These are phyloP conservation scores for Pseudofabraea citricarpa DNA, from an alignment of 2,329 filamentous ascomycete species.

Conservation along the genomic window DNA sequence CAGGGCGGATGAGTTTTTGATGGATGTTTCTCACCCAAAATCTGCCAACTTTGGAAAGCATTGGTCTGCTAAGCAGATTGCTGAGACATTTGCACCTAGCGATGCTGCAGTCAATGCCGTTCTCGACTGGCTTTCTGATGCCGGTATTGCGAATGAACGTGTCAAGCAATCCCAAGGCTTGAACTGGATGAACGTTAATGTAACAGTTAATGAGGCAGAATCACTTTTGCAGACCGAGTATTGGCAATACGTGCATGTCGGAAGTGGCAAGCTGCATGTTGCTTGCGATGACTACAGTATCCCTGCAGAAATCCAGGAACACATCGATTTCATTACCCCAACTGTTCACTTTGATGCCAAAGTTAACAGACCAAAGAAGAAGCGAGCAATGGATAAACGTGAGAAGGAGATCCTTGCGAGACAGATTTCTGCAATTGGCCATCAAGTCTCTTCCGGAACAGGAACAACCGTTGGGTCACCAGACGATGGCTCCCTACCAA, in stretches of 20 bases:
- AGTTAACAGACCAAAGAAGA: conserved; percentile 5
- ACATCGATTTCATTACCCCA: conserved; percentile 24
- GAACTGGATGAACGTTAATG: conserved; percentile 23
- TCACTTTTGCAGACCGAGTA: conserved; percentile 46
- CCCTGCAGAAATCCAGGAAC: conserved; percentile 14
- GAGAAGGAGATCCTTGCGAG: background rate
- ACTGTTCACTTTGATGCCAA: conserved; percentile 23
- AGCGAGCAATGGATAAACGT: conserved; percentile 14
- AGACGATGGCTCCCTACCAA: conserved; percentile 26
- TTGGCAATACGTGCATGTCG: conserved; percentile 33
- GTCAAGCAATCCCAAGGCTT: conserved; percentile 37
- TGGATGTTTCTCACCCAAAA: conserved; percentile 37
- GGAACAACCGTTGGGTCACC: conserved; percentile 33
- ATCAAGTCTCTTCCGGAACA: conserved; percentile 36
- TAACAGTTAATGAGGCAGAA: conserved; percentile 36
- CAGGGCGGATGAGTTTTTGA: conserved; percentile 35
- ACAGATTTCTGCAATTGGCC: background rate
- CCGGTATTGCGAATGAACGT: conserved; percentile 42
- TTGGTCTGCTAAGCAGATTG: conserved; percentile 34
- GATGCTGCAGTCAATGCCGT: conserved; percentile 42
- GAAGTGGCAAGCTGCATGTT: conserved; percentile 38
- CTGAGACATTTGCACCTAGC: conserved; percentile 36
- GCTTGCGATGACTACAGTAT: conserved; percentile 22
- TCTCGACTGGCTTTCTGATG: conserved; percentile 44
- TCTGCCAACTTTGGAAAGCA: conserved; percentile 40